Base-by-base conservation (phyloP, 352 stramenopile species). In the Phytopythium aichiense region DNA sequence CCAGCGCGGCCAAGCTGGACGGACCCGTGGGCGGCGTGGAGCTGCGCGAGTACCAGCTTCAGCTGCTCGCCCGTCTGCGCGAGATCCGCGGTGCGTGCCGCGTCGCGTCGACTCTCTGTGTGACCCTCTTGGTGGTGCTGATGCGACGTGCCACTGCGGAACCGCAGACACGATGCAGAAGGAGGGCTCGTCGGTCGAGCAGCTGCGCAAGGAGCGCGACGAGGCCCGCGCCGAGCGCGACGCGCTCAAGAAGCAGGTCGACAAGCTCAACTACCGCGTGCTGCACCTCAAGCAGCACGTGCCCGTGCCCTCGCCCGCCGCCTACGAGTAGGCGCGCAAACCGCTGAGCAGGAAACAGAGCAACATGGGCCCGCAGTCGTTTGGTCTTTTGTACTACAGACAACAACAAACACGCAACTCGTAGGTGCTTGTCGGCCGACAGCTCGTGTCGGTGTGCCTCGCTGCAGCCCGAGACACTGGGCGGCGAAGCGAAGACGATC, bases 261-360 rank as follows among this genome's bases (percentile, higher is more conserved):
- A 74, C 56, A 93, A 93, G 65, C 80, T 93, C 65, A 87, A 79
- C 67, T 93, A 93, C 67, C 84, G 81, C 58, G 71, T 93, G 42
- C 62, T 83, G 30, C 84, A 93, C 59, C 76, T 93, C 33, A 86
- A 88, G 71, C 76, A 87, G 65, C 79, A 91, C 59, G 74, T 93
- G 50, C 65, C 64, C 1, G 69, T 87, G 60, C 71, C 78, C 46
- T 57, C 64, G 22, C 52, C 68, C 18, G 52, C 63, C 22, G 60
- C 72, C 62, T 71, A 68, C 42, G 51, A 66, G 52, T 61, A 56
- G 31, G 16, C 18, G 1, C n/a, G n/a, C n/a, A n/a, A n/a, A n/a
- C n/a, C n/a, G n/a, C n/a, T n/a, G n/a, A n/a, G n/a, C n/a, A n/a
- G n/a, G n/a, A n/a, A n/a, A n/a, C n/a, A n/a, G n/a, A n/a, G n/a